Base-by-base conservation (phyloP, 2,329 filamentous ascomycete genomes). In the Aspergillus niger region DNA sequence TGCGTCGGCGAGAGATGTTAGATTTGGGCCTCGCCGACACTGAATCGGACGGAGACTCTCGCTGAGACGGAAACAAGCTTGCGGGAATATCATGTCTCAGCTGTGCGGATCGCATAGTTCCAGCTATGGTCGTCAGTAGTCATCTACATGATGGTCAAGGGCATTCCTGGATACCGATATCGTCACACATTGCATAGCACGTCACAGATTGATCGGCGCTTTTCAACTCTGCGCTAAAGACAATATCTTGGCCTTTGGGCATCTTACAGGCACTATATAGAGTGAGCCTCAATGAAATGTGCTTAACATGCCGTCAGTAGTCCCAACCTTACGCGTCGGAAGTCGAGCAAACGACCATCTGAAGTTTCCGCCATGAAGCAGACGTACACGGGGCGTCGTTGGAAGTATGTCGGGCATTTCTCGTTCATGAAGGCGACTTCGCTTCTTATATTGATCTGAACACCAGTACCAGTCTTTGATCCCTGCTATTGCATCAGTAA, bases 111-210 rank as follows among this genome's bases (percentile, higher is more conserved):
- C 81, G 79, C 69, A 82, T 74, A 10, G 86, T 88, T 10, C 85
- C 85, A 62, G 85, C 86, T 85, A 52, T 3, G 55, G 5, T 15
- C 1, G 13, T 72, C 36, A 74, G 61, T 10, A 55, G 20, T 44
- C 5, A 6, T 36, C 0, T 48, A 13, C 26, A 13, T n/a, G n/a
- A 36, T 11, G 8, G 17, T 11, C 22, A 20, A 7, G 15, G 15
- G 5, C 5, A 3, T 15, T 5, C 17, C 30, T 13, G 61, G 76
- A 63, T 73, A 85, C 85, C 91, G 68, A 98, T 89, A 47, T 92
- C 89, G 76, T 97, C 94, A 65, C 93, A 98, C 74, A 91, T 90
- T 52, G 93, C 81, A 70, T 88, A 86, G 62, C 87, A 91, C 24
- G 82, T 82, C 36, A 95, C 84, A 3, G 82, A 77, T 59, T 89